These are phyloP conservation scores for Aspergillus arachidicola DNA, from an alignment of 2,329 filamentous ascomycete species.

Conservation along the genomic window DNA sequence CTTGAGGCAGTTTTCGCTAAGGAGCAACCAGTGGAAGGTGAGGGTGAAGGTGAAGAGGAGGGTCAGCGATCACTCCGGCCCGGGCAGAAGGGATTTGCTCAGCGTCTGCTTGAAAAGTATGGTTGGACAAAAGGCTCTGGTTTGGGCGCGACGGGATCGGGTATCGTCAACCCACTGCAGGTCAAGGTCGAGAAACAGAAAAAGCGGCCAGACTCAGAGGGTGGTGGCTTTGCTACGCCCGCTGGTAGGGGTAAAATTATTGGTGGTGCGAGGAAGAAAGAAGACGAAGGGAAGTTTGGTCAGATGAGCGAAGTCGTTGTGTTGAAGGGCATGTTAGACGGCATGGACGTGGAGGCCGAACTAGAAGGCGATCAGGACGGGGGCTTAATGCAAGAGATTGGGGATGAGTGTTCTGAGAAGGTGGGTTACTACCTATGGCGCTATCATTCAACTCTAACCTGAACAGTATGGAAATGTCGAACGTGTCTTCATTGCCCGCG, in stretches of 20 bases:
- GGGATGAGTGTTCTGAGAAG: slow-evolving; percentile 86
- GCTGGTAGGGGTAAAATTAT: slow-evolving; percentile 76
- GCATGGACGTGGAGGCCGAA: slow-evolving; percentile 78
- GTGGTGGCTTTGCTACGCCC: slow-evolving; percentile 73
- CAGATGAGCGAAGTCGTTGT: slow-evolving; percentile 81
- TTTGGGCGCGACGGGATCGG: slow-evolving; percentile 77
- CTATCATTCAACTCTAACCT: slow-evolving; percentile 8
- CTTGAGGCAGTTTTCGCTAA: slow-evolving; percentile 50
- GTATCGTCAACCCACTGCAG: slow-evolving; percentile 81
- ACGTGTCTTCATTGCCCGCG: slow-evolving; percentile 72
- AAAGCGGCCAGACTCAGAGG: slow-evolving; percentile 75
- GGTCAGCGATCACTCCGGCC: slow-evolving; percentile 66
- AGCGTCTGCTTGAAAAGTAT: slow-evolving; percentile 88
- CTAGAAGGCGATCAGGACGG: slow-evolving; percentile 63
- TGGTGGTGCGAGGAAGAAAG: slow-evolving; percentile 66
- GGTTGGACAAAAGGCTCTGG: slow-evolving; percentile 89
- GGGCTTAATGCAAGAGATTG: slow-evolving; percentile 86
- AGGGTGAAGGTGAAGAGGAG: slow-evolving; percentile 35
- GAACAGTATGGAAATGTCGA: slow-evolving; percentile 80
- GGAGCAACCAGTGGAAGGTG: slow-evolving; percentile 41
- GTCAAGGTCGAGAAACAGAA: slow-evolving; percentile 86
- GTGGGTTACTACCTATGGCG: slow-evolving; percentile 40
- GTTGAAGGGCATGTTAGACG: slow-evolving; percentile 81
- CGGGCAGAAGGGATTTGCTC: slow-evolving; percentile 81
- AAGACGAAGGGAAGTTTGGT: slow-evolving; percentile 63